Evolutionary conservation across 192 early-diverging fungal genomes (phyloP), one percentile per base, ranked within the genome.

Genomic region (Dissophora ornata): DNA sequence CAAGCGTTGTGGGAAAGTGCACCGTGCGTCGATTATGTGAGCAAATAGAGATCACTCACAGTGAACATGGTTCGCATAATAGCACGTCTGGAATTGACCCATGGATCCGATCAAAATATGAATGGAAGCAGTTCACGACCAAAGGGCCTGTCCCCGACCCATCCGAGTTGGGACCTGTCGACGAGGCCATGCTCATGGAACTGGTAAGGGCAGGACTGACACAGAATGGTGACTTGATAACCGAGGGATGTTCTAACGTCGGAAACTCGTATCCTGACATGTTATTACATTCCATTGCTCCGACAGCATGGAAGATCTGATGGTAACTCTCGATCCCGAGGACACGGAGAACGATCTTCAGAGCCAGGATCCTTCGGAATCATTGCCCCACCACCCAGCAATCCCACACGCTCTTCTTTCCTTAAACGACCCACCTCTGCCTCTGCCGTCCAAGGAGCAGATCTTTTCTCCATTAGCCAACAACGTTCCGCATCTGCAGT

Each of bases 81-180:
- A 71, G 55, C 19, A 70, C 68, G 16, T 79, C 81, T 51, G 90
- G 85, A 29, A 90, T 90, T 33, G 90, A 92, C 53, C 66, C 71
- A 25, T 95, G 88, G 85, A 95, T 95, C 53, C 82, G 92, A 53
- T 79, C 87, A 52, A 95, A 95, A 48, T 95, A 95, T 60, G 92
- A 95, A 38, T 79, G 86, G 54, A 93, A 92, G 65, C 88, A 87
- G 67, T 95, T 88, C 81, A 89, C 89, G 18, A 82, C 77, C 83
- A 87, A 89, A 50, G 90, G 90, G 13, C 81, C 88, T 10, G 81
- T 93, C 28, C 91, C 92, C n/a, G 90, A 93, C 68, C 92, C 93
- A 2, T 84, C 82, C 22, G 89, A 84, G 11, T 67, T 93, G 30
- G 80, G 71, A 54, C 62, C 58, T 15, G 21, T 69, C 40, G 62